Evolutionary conservation across 2,329 filamentous ascomycete genomes (phyloP).

Genomic region (Periglandula ipomoeae): DNA sequence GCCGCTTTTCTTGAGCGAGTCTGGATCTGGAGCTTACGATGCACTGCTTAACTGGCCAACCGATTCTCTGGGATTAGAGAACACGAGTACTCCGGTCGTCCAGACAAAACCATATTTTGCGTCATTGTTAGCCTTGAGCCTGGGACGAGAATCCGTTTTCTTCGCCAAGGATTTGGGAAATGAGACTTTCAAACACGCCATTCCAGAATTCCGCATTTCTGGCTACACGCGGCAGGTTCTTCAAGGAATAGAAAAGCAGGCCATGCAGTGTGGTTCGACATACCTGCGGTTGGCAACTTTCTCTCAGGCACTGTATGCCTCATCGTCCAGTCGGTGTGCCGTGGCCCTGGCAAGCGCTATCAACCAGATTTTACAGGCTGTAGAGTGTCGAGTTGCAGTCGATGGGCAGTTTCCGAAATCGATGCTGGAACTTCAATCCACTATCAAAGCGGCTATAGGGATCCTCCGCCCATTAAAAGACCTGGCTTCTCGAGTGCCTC

Average conservation of each 20-base stretch:
- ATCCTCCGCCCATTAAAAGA: constrained; percentile 43
- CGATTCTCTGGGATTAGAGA: constrained; percentile 30
- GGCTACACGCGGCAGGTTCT: constrained; percentile 46
- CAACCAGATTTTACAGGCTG: constrained; percentile 36
- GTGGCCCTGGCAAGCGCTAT: constrained; percentile 44
- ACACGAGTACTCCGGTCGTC: constrained; percentile 32
- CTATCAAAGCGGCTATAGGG: constrained; percentile 35
- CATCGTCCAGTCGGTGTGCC: constrained; percentile 33
- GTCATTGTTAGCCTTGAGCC: constrained; percentile 55
- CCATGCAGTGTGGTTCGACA: constrained; percentile 37
- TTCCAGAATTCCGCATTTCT: constrained; percentile 41
- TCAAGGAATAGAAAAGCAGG: constrained; percentile 35
- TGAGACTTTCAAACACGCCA: constrained; percentile 40
- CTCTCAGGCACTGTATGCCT: constrained; percentile 35
- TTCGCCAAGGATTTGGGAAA: constrained; percentile 51
- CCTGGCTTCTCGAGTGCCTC: constrained; percentile 38
- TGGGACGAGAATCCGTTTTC: constrained; percentile 64
- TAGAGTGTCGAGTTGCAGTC: constrained; percentile 39
- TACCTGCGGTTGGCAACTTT: constrained; percentile 37
- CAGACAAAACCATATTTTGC: constrained; percentile 39
- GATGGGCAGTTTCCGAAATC: constrained; percentile 34
- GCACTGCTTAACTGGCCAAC: constrained; percentile 39
- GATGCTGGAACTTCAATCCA: constrained; percentile 42
- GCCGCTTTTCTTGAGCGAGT: constrained; percentile 58
- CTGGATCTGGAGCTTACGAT: constrained; percentile 57